Conservation (phyloP, 2,329 filamentous ascomycete species). For the Rutstroemia sp. region DNA sequence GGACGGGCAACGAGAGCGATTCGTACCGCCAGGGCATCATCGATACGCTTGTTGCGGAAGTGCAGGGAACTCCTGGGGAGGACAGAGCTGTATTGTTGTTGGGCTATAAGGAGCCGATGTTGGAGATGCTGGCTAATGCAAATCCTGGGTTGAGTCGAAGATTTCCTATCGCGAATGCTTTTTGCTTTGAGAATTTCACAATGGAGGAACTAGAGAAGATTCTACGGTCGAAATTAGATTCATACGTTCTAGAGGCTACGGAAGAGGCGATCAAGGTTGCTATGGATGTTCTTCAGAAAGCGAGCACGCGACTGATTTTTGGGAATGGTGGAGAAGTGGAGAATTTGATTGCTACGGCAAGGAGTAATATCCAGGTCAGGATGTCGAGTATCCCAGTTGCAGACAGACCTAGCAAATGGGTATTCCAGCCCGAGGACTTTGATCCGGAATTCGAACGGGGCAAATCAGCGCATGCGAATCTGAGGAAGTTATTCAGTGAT, state of each 20-base stretch:
- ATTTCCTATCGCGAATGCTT: constrained; percentile 56
- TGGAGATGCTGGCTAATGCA: constrained; percentile 40
- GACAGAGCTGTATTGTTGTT: constrained; percentile 63
- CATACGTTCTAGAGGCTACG: constrained; percentile 37
- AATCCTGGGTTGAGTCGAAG: constrained; percentile 62
- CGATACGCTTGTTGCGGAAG: constrained; percentile 65
- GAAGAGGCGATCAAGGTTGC: constrained; percentile 40
- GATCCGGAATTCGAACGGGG: constrained; percentile 42
- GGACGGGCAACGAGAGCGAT: constrained; percentile 40
- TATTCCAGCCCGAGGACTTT: constrained; percentile 36
- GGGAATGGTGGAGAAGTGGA: constrained; percentile 70
- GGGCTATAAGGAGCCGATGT: constrained; percentile 61
- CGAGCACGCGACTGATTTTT: constrained; percentile 56
- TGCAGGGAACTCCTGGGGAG: constrained; percentile 61
- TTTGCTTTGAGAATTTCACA: constrained; percentile 61
- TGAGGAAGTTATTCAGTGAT: constrained; percentile 39
- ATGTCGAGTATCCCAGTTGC: constrained; percentile 16
- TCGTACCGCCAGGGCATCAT: constrained; percentile 55
- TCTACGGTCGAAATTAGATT: constrained; percentile 41
- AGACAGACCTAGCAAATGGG: constrained; percentile 13
- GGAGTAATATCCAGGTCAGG: constrained; percentile 39
- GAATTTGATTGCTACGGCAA: constrained; percentile 45
- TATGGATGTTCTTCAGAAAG: constrained; percentile 50
- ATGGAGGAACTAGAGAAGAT: constrained; percentile 47
- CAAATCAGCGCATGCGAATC: constrained; percentile 33